A percentile compares a stretch with the other conserved stretches of the same genome.
phyloP scores from a whole-genome alignment of 352 stramenopile genomes.

The Phytophthora idaei region DNA sequence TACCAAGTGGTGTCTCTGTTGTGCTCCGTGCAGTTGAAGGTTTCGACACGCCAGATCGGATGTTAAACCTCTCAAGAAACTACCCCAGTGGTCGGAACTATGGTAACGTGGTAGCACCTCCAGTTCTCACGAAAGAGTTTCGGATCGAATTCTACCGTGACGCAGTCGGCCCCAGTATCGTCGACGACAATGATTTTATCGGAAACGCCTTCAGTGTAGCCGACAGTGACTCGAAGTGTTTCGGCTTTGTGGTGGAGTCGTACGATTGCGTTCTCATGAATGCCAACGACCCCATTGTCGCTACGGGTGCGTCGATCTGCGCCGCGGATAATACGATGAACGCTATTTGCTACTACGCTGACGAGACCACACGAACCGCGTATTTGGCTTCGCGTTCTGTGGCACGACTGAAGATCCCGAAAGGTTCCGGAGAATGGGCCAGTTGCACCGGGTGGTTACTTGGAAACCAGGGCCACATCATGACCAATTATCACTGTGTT shows the following conservation, averaged over 20 bases:
- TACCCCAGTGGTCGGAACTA: slow-evolving; percentile 38
- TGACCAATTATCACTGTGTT: slow-evolving; percentile 77
- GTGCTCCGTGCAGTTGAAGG: slow-evolving; percentile 53
- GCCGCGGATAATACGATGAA: slow-evolving; percentile 61
- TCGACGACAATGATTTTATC: slow-evolving; percentile 5
- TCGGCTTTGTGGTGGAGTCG: slow-evolving; percentile 53
- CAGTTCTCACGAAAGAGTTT: slow-evolving; percentile 54
- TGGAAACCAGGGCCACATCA: slow-evolving; percentile 54
- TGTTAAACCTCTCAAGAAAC: slow-evolving; percentile 45
- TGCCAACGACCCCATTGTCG: slow-evolving; percentile 35
- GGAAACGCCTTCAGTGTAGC: slow-evolving; percentile 24
- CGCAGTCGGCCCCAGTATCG: slow-evolving; percentile 6
- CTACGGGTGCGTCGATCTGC: slow-evolving; percentile 48
- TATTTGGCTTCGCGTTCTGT: slow-evolving; percentile 45
- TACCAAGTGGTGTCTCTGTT: slow-evolving; percentile 44
- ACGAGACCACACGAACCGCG: slow-evolving; percentile 24
- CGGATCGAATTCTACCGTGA: slow-evolving; percentile 63
- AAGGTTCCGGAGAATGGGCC: slow-evolving; percentile 18
- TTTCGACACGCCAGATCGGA: slow-evolving; percentile 34
- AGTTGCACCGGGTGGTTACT: slow-evolving; percentile 67
- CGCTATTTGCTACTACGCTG: slow-evolving; percentile 55
- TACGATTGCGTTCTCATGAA: slow-evolving; percentile 52
- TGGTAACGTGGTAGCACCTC: slow-evolving; percentile 30
- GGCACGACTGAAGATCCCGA: slow-evolving; percentile 24
- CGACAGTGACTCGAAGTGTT: slow-evolving; percentile 41